These are phyloP conservation scores for Simmondsia chinensis DNA, from an alignment of 148 eudicot species.

Conservation along the genomic window DNA sequence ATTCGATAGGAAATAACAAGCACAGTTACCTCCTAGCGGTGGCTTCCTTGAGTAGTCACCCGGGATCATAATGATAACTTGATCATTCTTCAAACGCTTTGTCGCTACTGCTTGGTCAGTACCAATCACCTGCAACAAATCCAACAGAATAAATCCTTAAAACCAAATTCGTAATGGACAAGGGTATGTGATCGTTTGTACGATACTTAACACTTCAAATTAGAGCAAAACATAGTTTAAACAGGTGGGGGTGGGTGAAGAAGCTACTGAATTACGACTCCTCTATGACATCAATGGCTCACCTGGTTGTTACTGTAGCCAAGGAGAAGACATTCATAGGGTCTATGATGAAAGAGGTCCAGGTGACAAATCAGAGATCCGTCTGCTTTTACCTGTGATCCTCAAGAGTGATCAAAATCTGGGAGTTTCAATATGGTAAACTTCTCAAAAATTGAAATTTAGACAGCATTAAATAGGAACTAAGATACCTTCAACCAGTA, in stretches of 20 bases:
- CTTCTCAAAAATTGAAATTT: background rate
- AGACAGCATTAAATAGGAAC: background rate
- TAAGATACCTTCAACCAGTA: slow-evolving; percentile 83
- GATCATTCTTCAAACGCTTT: slow-evolving; percentile 37
- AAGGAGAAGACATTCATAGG: slow-evolving; percentile 90
- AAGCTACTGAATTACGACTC: no score
- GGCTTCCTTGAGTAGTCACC: slow-evolving; percentile 98
- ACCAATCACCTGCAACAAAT: slow-evolving; percentile 30
- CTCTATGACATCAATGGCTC: slow-evolving; percentile 5
- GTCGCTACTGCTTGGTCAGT: slow-evolving; percentile 17
- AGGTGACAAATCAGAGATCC: slow-evolving; percentile 73
- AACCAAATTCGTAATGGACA: background rate
- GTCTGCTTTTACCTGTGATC: slow-evolving; percentile 68
- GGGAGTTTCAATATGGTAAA: background rate
- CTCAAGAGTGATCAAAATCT: background rate
- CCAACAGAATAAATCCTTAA: background rate
- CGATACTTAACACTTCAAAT: no score
- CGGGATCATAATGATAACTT: slow-evolving; percentile 72
- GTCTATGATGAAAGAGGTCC: slow-evolving; percentile 94
- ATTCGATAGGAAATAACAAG: background rate
- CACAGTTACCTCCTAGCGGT: slow-evolving; percentile 64
- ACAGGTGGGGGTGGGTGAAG: no score
- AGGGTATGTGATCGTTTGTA: no score
- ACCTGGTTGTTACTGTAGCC: slow-evolving; percentile 49
- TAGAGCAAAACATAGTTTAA: no score